phyloP scores from a whole-genome alignment of 345 rosid species.

The Pugionium dolabratum region DNA sequence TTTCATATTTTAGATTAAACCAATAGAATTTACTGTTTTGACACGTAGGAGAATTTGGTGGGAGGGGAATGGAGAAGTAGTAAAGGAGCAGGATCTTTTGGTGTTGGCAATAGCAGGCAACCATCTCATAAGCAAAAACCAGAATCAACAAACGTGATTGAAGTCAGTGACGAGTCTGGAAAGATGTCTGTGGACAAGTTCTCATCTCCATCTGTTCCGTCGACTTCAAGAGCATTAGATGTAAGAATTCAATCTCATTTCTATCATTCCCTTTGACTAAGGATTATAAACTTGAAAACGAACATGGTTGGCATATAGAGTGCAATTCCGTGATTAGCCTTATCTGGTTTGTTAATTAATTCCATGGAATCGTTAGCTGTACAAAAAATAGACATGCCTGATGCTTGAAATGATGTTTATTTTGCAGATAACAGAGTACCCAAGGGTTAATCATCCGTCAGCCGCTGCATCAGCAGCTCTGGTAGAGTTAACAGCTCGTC shows the following conservation, averaged over 20 bases:
- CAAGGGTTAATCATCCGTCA: conserved; percentile 64
- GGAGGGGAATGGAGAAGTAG: conserved; percentile 75
- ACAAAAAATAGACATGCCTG: conserved; percentile 4
- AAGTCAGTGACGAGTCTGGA: conserved; percentile 68
- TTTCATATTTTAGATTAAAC: conserved; percentile 11
- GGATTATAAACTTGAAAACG: background rate
- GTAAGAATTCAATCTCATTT: conserved; percentile 41
- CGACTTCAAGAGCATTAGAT: conserved; percentile 82
- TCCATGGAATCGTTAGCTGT: conserved; percentile 2
- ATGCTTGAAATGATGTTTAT: conserved; percentile 9
- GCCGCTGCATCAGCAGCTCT: conserved; percentile 77
- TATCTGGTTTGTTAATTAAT: conserved; percentile 1
- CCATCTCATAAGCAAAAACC: conserved; percentile 62
- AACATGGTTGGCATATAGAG: conserved; percentile 6
- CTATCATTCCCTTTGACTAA: conserved; percentile 6
- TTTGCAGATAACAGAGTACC: conserved; percentile 69
- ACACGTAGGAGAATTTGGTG: conserved; percentile 58
- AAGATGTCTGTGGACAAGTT: conserved; percentile 67
- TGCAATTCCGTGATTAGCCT: background rate
- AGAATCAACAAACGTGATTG: conserved; percentile 61
- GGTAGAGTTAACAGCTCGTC: conserved; percentile 92
- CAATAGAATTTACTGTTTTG: conserved; percentile 16
- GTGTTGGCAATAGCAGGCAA: conserved; percentile 75
- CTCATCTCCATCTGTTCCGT: conserved; percentile 60
- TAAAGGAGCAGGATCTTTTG: conserved; percentile 64